Evolutionary conservation across 2,329 filamentous ascomycete genomes (phyloP).

Genomic region (Tolypocladium ovalisporum): DNA sequence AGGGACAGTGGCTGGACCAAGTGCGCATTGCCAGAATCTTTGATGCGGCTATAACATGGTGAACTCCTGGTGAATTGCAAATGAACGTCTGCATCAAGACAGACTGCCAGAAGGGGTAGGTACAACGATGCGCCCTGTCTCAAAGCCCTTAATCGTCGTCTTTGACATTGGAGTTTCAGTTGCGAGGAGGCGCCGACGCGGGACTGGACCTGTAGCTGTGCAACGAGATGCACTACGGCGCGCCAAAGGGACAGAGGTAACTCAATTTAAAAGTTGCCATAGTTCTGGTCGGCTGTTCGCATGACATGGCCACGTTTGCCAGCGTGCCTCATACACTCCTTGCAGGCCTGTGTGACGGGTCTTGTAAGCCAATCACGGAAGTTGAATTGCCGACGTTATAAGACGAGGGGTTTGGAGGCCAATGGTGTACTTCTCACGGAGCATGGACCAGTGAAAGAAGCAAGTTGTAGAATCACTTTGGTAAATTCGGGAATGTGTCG

Average conservation of each 20-base stretch:
- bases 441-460: neutral
- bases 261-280: neutral
- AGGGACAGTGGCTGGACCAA: no score
- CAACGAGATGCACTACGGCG: neutral
- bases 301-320: neutral
- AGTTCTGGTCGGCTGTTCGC: neutral
- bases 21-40: neutral
- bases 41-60: neutral
- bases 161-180: neutral
- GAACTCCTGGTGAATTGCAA: neutral
- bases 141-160: neutral
- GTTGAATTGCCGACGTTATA: neutral
- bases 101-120: fast-evolving
- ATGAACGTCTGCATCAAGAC: neutral
- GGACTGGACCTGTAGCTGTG: no score
- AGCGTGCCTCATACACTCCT: neutral
- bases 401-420: neutral
- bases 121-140: neutral
- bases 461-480: neutral
- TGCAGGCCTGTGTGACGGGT: no score
- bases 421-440: neutral
- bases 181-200: neutral
- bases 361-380: no score
- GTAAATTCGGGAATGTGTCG: neutral
- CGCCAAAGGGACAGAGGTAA: neutral